phyloP scores from a whole-genome alignment of 768 basidiomycete species.

The Hydnum rufescens region DNA sequence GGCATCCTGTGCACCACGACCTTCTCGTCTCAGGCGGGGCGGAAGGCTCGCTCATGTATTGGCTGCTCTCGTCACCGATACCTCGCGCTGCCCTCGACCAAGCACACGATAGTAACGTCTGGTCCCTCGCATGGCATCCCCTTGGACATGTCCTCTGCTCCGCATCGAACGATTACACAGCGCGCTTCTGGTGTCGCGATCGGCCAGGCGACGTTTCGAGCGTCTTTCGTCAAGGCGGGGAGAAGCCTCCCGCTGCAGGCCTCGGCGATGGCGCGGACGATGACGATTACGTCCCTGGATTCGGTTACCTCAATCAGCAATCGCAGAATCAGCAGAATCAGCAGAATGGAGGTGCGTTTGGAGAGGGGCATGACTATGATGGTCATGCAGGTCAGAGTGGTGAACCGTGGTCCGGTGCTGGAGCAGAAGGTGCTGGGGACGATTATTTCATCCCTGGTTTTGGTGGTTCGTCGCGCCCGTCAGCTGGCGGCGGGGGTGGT shows the following conservation, averaged over 20 bases:
- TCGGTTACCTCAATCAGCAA: too few species aligned
- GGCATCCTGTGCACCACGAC: conserved; percentile 83
- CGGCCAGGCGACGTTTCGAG: conserved; percentile 49
- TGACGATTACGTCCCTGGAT: conserved; percentile 11
- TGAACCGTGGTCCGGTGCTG: neutral
- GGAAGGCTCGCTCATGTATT: conserved; percentile 86
- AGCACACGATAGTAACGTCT: conserved; percentile 96
- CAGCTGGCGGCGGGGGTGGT: conserved; percentile 34
- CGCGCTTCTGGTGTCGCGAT: conserved; percentile 94
- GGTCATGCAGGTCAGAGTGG: neutral
- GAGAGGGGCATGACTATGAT: neutral
- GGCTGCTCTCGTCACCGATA: conserved; percentile 49
- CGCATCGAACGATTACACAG: conserved; percentile 96
- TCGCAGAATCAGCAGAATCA: too few species aligned
- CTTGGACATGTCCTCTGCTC: conserved; percentile 86
- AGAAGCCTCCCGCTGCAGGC: conserved; percentile 42
- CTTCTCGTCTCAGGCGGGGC: conserved; percentile 86
- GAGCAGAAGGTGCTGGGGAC: conserved; percentile 11
- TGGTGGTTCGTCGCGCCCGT: conserved; percentile 21
- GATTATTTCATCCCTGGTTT: conserved; percentile 53
- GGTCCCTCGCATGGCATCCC: conserved; percentile 89
- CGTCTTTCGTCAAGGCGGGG: conserved; percentile 60
- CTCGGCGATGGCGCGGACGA: conserved; percentile 6
- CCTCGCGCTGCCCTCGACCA: conserved; percentile 79
- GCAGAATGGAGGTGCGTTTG: neutral